Evolutionary conservation across 2,329 filamentous ascomycete genomes (phyloP).

Genomic region (Cladosporium sp.): DNA sequence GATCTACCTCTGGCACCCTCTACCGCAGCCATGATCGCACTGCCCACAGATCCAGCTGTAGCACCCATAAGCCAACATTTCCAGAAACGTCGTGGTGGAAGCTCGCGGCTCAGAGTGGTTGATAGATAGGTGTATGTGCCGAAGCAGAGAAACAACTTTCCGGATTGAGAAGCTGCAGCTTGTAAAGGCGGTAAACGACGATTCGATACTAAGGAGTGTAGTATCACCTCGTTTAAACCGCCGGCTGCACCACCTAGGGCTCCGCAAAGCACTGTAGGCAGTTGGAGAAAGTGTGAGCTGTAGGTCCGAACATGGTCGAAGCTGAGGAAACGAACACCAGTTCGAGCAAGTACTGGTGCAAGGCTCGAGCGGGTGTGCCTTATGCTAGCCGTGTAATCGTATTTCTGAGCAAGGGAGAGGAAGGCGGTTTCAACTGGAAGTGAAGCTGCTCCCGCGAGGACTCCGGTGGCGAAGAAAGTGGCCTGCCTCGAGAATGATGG

Average conservation of each 20-base stretch:
- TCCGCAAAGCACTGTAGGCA: conserved; percentile 19
- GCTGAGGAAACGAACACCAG: conserved; percentile 21
- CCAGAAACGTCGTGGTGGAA: conserved; percentile 21
- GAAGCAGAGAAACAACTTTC: conserved; percentile 23
- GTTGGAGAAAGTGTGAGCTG: background rate
- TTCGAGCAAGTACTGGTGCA: conserved; percentile 13
- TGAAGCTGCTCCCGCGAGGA: conserved; percentile 21
- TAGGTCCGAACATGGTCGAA: conserved; percentile 20
- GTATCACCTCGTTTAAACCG: conserved; percentile 20
- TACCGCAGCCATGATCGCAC: conserved; percentile 19
- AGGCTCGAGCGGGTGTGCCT: background rate
- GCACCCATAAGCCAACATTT: conserved; percentile 22
- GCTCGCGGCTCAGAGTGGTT: conserved; percentile 16
- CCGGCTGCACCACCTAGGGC: conserved; percentile 23
- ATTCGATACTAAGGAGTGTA: conserved; percentile 19
- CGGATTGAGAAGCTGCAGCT: conserved; percentile 13
- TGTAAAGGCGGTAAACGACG: conserved; percentile 9
- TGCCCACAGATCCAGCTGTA: conserved; percentile 21
- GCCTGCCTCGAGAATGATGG: conserved; percentile 20
- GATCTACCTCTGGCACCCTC: conserved; percentile 18
- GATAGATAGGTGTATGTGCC: conserved; percentile 22
- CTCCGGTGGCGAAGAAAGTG: conserved; percentile 21
- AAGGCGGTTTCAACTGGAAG: conserved; percentile 19
- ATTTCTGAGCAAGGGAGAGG: background rate
- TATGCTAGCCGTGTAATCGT: background rate